Conservation (phyloP, 148 eudicot species). For the Chenopodium suecicum region DNA sequence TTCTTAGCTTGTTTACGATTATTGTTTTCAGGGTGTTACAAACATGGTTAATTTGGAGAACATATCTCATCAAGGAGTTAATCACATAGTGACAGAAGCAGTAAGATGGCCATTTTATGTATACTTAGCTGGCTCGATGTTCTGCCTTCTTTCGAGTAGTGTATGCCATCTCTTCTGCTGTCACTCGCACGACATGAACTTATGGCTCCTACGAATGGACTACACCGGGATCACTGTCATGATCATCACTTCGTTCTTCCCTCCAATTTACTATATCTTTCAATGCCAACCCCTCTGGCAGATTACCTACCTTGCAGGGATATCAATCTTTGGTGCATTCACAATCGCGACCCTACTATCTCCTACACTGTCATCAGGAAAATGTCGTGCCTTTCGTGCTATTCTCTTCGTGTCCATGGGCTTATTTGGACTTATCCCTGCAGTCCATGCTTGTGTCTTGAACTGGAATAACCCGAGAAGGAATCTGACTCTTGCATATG, state of each 20-base stretch:
- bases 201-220: slow-evolving; percentile 57
- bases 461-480: slow-evolving; percentile 74
- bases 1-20: not conserved
- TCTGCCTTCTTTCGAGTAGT: slow-evolving; percentile 79
- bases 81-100: slow-evolving; percentile 10
- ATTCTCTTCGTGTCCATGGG: slow-evolving; percentile 72
- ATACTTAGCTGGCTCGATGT: slow-evolving; percentile 81
- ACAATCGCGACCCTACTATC: slow-evolving; percentile 58
- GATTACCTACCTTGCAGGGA: slow-evolving; percentile 57
- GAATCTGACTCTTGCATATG: slow-evolving; percentile 58
- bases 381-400: slow-evolving; percentile 60
- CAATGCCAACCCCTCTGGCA: slow-evolving; percentile 77
- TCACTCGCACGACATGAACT: slow-evolving; percentile 71
- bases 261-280: slow-evolving; percentile 91
- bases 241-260: slow-evolving; percentile 97
- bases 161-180: slow-evolving; percentile 90
- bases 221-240: slow-evolving; percentile 76
- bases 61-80: slow-evolving; percentile 16
- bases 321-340: slow-evolving; percentile 62
- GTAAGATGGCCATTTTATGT: slow-evolving; percentile 84
- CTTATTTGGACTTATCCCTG: slow-evolving; percentile 72
- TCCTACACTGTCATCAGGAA: slow-evolving; percentile 58
- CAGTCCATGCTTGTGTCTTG: slow-evolving; percentile 50
- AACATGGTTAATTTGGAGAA: slow-evolving; percentile 44
- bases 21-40: slow-evolving; percentile 44